Conservation (phyloP, 2,329 filamentous ascomycete species). For the Neurospora crassa region DNA sequence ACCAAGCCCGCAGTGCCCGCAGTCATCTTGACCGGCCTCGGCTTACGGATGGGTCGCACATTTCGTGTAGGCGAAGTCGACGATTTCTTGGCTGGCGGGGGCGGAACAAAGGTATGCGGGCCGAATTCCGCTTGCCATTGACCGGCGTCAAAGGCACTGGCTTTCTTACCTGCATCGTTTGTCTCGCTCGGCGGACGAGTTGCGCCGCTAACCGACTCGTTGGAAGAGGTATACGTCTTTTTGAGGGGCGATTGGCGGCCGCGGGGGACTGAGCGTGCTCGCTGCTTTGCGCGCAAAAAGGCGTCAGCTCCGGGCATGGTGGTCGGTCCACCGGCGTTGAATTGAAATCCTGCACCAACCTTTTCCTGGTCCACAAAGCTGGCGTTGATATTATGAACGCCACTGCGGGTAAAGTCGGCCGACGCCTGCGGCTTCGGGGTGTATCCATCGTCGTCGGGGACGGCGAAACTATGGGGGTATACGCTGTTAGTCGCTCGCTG, state of each 20-base stretch:
- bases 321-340: conserved; percentile 37
- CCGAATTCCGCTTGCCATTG: conserved; percentile 46
- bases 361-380: conserved; percentile 44
- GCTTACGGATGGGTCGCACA: conserved; percentile 45
- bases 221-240: conserved; percentile 12
- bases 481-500: conserved; percentile 12
- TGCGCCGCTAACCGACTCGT: conserved; percentile 14
- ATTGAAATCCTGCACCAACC: conserved; percentile 29
- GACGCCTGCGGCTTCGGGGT: conserved; percentile 23
- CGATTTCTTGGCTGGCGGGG: conserved; percentile 22
- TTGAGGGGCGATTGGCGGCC: conserved; percentile 31
- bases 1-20: conserved; percentile 35
- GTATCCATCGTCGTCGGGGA: conserved; percentile 32
- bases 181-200: conserved; percentile 9
- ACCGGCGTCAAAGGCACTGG: conserved; percentile 37
- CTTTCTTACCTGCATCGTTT: conserved; percentile 13
- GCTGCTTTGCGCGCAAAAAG: conserved; percentile 22
- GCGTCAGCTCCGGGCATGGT: conserved; percentile 18
- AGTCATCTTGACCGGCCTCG: conserved; percentile 46
- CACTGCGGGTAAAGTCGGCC: conserved; percentile 37
- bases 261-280: conserved; percentile 30
- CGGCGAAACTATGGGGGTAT: conserved; percentile 38
- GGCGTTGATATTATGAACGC: conserved; percentile 53
- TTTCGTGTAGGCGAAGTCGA: conserved; percentile 36
- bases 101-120: conserved; percentile 43